These are phyloP conservation scores for Trichomonascaceae sp. DNA, from an alignment of 1,139 yeast species.

Conservation along the genomic window DNA sequence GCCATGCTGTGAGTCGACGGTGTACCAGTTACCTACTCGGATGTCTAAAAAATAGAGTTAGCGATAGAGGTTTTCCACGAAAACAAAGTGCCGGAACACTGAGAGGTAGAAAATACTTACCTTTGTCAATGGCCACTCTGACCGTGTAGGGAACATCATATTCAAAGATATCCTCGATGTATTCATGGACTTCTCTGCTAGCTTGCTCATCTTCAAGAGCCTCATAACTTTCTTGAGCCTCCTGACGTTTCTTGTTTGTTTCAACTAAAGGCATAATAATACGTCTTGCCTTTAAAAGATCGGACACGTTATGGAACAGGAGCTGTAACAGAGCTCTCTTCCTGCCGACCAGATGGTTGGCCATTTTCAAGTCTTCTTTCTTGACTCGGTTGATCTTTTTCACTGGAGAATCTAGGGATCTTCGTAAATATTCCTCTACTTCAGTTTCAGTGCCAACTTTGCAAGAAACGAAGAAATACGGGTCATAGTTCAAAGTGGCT, in stretches of 20 bases:
- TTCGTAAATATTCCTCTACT: constrained; percentile 78
- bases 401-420: constrained; percentile 56
- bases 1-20: constrained; percentile 60
- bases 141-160: constrained; percentile 97
- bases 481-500: constrained; percentile 75
- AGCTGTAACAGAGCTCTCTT: constrained; percentile 59
- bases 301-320: constrained; percentile 67
- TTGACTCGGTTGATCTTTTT: constrained; percentile 49
- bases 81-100: background rate
- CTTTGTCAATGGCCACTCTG: constrained; percentile 82
- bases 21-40: constrained; percentile 95
- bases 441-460: constrained; percentile 53
- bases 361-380: constrained; percentile 74
- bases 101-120: constrained; percentile 11
- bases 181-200: constrained; percentile 30
- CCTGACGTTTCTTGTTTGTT: constrained; percentile 58
- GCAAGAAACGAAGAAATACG: constrained; percentile 77
- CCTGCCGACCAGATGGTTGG: constrained; percentile 83
- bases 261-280: constrained; percentile 61
- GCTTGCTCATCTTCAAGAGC: constrained; percentile 32
- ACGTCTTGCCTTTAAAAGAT: constrained; percentile 69
- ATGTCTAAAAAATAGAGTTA: constrained; percentile 36
- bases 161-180: constrained; percentile 77
- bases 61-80: too few relatives aligned
- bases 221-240: constrained; percentile 65